Evolutionary conservation across 192 early-diverging fungal species (phyloP), one percentile per base, ranked within the genome.

Genomic region (Paraglomus occultum): DNA sequence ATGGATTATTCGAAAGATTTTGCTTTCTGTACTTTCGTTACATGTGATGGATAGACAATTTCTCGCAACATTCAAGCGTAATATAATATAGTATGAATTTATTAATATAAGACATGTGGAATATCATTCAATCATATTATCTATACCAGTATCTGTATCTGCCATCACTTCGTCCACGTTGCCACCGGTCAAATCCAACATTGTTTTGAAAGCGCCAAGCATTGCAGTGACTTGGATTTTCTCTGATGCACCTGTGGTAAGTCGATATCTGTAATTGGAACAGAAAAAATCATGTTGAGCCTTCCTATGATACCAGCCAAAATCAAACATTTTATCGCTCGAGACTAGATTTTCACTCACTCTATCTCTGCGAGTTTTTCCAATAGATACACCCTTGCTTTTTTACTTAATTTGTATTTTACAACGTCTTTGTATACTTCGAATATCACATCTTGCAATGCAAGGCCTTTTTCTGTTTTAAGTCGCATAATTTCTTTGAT

Each of bases 321-420:
- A 31, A 31, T 31, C 3, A 31, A 31, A 31, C 31, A 31, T 31
- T 31, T 31, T 31, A 3, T 31, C 31, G 31, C 3, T 31, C 31
- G 31, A n/a, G 31, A 31, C 31, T 3, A 31, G 1, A 31, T 31
- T 31, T 31, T 31, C 38, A 82, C 79, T 82, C 80, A 92, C 88
- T 99, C 96, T 38, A 98, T 91, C 48, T 95, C 90, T 3, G 93
- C 92, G 64, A 99, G 71, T 61, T 89, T 83, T 62, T 91, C 90
- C 9, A 97, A 71, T 63, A 99, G 47, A 67, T 85, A 84, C 12
- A 92, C 79, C 15, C 88, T 73, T 7, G 87, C 83, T 46, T 84
- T 66, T 3, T 83, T n/a, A 6, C 91, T 91, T 49, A 97, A 79
- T 5, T 96, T 92, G n/a, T 94, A 81, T 11, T 67, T 71, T 20